These are phyloP conservation scores for Polytrichum commune DNA, from an alignment of 225 moss, liverwort and hornwort genomes.

Conservation along the genomic window DNA sequence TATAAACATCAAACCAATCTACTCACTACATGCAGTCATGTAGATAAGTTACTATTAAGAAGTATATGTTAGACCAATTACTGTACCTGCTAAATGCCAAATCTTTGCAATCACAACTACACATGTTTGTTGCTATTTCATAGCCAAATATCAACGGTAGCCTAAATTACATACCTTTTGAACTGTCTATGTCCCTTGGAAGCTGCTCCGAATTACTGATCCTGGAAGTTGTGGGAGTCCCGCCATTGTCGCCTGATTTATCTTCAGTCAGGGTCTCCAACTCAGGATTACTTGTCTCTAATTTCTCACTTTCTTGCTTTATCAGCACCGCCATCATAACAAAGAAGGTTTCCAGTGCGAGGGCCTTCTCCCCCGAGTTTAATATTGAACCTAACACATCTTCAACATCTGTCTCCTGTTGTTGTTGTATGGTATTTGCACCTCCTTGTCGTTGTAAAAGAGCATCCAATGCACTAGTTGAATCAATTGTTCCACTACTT, in stretches of 20 bases:
- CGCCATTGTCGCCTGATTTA: too few relatives aligned
- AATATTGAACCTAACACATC: slow-evolving; percentile 45
- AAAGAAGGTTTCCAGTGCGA: slow-evolving; percentile 88
- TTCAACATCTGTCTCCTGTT: slow-evolving; percentile 35
- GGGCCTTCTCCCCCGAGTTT: slow-evolving; percentile 60
- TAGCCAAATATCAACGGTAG: too few relatives aligned
- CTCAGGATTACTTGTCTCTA: slow-evolving; percentile 29
- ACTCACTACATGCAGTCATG: slow-evolving; percentile 1
- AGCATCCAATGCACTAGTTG: neutral
- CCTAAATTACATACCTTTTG: slow-evolving; percentile 16
- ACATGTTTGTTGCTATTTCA: too few relatives aligned
- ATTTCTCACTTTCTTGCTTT: slow-evolving; percentile 69
- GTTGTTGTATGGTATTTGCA: slow-evolving; percentile 24
- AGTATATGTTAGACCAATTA: slow-evolving; percentile 7
- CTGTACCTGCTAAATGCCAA: slow-evolving; percentile 6
- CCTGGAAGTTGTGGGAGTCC: neutral
- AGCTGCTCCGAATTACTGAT: slow-evolving; percentile 3
- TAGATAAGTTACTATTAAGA: neutral
- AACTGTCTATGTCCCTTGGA: slow-evolving; percentile 11
- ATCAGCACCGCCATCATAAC: slow-evolving; percentile 79
- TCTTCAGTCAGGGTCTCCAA: neutral
- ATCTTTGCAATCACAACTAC: neutral
- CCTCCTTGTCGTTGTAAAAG: too few relatives aligned
- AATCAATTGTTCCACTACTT: slow-evolving; percentile 37
- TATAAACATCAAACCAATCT: neutral